Evolutionary conservation across 2,329 filamentous ascomycete species (phyloP), one percentile per base, ranked within the genome.

Genomic region (Alternaria ventricosa): DNA sequence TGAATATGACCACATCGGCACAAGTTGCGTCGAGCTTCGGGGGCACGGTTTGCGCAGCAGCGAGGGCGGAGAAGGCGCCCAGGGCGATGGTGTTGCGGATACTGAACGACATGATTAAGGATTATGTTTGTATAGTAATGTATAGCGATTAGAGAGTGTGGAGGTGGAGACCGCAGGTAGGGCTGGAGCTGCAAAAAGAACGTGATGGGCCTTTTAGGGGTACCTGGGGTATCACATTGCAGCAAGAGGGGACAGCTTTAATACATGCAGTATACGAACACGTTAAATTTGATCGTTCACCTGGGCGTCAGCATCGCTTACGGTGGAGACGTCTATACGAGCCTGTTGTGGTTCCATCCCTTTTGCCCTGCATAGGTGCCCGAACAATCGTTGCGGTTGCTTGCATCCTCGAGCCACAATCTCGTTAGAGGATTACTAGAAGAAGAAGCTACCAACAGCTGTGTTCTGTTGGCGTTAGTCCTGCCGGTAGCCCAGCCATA

Each of bases 81-180:
- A 68, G 54, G 41, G 60, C 57, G 43, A 73, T 60, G 27, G 63
- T 60, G 63, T 65, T 71, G 61, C 70, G 67, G n/a, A 65, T 62
- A 57, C 60, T 70, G 56, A 67, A 67, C 50, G 68, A 71, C 66
- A 72, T 71, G 63, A 69, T 74, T 67, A 67, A 57, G 33, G 36
- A 65, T 68, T 68, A 70, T 60, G 20, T 61, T 46, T 18, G 57
- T 55, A 44, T 55, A 15, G 28, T 8, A n/a, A 18, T 55, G n/a
- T 30, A 43, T 20, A n/a, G 41, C 47, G 22, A 30, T 18, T 36
- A 45, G 23, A 44, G 36, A 45, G 25, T n/a, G 53, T 45, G 18
- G 9, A 30, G 36, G 36, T 27, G 41, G 25, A 15, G 41, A 45
- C 53, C 43, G 30, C 43, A 36, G 20, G 43, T 47, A 22, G 43